A percentile compares a stretch with the other conserved stretches of the same genome.
Evolutionary conservation across 306 rosid genomes (phyloP).

Genomic region (Acacia crassicarpa): DNA sequence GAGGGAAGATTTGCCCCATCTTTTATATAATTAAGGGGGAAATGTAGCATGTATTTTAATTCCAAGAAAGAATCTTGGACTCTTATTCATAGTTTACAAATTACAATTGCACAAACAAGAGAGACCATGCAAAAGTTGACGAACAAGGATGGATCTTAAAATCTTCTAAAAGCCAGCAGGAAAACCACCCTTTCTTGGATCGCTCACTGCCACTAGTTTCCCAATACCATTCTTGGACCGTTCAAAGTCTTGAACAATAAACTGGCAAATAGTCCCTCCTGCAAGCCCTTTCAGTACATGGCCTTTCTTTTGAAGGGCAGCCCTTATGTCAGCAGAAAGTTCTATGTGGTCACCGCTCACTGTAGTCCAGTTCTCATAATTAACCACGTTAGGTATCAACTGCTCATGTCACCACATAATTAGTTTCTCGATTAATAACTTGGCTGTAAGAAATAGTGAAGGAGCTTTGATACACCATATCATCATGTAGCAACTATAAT

Average conservation of each 20-base stretch:
- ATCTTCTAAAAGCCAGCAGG: conserved; percentile 69
- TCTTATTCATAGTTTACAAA: neutral
- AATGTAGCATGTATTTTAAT: neutral
- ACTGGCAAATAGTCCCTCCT: conserved; percentile 70
- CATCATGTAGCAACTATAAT: neutral
- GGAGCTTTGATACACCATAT: neutral
- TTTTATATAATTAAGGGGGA: neutral
- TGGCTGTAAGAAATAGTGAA: neutral
- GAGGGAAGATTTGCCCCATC: neutral
- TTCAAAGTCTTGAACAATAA: conserved; percentile 43
- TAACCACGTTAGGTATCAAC: conserved; percentile 71
- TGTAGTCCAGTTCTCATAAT: conserved; percentile 83
- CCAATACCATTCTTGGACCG: conserved; percentile 18
- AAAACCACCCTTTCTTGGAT: conserved; percentile 89
- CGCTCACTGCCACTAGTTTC: conserved; percentile 80
- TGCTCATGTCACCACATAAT: conserved; percentile 35
- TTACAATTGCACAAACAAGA: neutral
- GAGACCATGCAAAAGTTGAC: neutral
- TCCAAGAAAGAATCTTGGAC: neutral
- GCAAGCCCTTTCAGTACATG: conserved; percentile 66
- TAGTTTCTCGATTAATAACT: neutral
- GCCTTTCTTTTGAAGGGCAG: conserved; percentile 61
- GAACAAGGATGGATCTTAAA: neutral
- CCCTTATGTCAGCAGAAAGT: conserved; percentile 54
- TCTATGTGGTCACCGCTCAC: conserved; percentile 67